Base-by-base conservation (phyloP, 192 early-diverging fungal genomes). In the Coemansia sp. region DNA sequence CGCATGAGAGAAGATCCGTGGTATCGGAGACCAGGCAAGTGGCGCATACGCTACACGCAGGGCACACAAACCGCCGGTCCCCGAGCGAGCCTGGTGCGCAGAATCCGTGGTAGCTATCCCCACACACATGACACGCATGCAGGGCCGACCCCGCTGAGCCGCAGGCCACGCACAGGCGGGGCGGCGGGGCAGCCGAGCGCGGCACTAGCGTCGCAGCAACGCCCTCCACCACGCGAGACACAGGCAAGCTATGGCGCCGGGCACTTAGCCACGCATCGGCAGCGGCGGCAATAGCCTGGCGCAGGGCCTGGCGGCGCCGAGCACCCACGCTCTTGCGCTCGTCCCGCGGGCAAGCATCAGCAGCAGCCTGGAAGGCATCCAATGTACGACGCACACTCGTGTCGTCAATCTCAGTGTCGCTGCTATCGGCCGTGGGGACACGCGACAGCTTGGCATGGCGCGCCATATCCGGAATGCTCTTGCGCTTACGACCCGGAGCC, bases 381-480 rank as follows among this genome's bases (percentile, higher is more conserved):
- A 75, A 50, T 28, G 36, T 16, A 4, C 35, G 36, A 52, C 28
- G 16, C 14, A 45, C 31, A 0, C 36, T 0, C 12, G 23, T 9
- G 43, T 34, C 65, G 33, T 62, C 42, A 20, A 11, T 20, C n/a
- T 48, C 66, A 8, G 36, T 57, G 31, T 50, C 56, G 35, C 48
- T 43, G 57, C 25, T 23, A 3, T 33, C 56, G 0, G 59, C 69
- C 1, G 73, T 63, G 16, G 78, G 78, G 14, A 81, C 73, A 3
- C 78, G 72, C 16, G 78, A 81, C 14, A 64, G 66, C 56, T 81
- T 81, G 18, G 78, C 63, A 13, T 69, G 63, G 10, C 78, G 78
- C 39, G 69, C 65, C 73, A 75, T 75, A n/a, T 81, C 78, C 1
- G 78, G 78, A 8, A 72, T 81, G 66, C 78, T 81, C 66, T 81